Evolutionary conservation across 768 basidiomycete species (phyloP), one percentile per base, ranked within the genome.

Genomic region (Tulasnella sp.): DNA sequence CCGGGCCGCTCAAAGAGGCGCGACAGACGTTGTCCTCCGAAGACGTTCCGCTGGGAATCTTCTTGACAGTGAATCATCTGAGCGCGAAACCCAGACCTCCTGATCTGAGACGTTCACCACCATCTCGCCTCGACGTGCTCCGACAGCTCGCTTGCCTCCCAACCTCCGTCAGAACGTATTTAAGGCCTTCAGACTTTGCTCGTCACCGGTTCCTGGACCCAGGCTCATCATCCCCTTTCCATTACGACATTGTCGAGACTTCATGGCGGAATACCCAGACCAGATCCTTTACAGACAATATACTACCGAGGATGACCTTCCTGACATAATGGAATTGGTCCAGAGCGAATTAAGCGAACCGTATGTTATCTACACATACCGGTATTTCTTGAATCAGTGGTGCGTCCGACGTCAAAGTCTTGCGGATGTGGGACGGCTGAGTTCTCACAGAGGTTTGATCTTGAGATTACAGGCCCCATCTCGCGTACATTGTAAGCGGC

Each of bases 381-480:
- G 97, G 1, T 98, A 99, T 85, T 99, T 99, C 85, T 89, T 99
- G 9, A 91, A 96, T 84, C 94, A 96, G 82, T 99, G 98, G 98
- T 98, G 79, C 83, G 95, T n/a, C 82, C 19, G 36, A 77, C 36
- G 71, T 74, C n/a, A n/a, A n/a, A n/a, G 48, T 38, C n/a, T 39
- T 71, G 82, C 74, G 48, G 74, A 34, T 76, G 75, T 74, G 80
- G 81, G 84, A 86, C 84, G 86, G 85, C 85, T 84, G 76, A 81
- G 80, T 73, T 46, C n/a, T 36, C 56, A 48, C 62, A 38, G 8
- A 34, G 21, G 39, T 40, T 52, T 19, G 27, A 38, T 46, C 44
- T 74, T 38, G 38, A 21, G 18, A 58, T 6, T 81, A 10, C 79
- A 96, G 97, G 97, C 94, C 96, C 2, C 93, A 97, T 85, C 88